Base-by-base conservation (phyloP, 495 filamentous ascomycete species). In the Hapsidospora chrysogenum region DNA sequence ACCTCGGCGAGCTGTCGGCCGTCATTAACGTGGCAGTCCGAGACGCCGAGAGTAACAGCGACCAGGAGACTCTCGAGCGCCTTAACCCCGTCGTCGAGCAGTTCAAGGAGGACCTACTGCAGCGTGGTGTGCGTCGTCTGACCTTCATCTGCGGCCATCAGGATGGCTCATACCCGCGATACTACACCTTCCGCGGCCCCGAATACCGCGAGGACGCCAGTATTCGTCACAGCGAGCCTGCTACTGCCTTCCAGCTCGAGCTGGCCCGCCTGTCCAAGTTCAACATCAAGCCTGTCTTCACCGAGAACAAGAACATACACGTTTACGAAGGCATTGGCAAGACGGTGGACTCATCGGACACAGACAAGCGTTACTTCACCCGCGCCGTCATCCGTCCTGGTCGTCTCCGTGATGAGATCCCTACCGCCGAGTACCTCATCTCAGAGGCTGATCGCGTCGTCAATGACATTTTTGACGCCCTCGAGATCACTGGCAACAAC, bases 401-500 rank as follows among this genome's bases (percentile, higher is more conserved):
- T 27, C 79, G 87, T 40, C 76, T 97, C 23, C 78, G 89, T 41
- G 89, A 96, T 46, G 86, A 97, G 50, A 94, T 97, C 39, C 86
- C 89, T 25, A 95, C 85, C 9, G 85, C 84, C 4, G 89, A 97
- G 59, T 97, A 97, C 57, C 70, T 97, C 39, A 95, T 93, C 47
- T 95, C 87, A 6, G 89, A 97, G 61, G 80, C 92, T 38, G 87
- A 97, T 51, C 75, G 89, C 20, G 65, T 97, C 37, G 85, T 96
- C 70, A 95, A 83, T 58, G 89, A 97, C 50, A 96, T 97, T 52
- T 68, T 97, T 31, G 89, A 96, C 56, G 92, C 89, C 13, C 61
- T 97, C 37, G 89, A 97, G 70, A 92, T 97, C 46, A 86, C 95
- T 48, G 92, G 92, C 39, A 93, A 92, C 70, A 96, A 92, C 70